Evolutionary conservation across 805 yeast genomes (phyloP).

Genomic region (Schwanniomyces yamadae): DNA sequence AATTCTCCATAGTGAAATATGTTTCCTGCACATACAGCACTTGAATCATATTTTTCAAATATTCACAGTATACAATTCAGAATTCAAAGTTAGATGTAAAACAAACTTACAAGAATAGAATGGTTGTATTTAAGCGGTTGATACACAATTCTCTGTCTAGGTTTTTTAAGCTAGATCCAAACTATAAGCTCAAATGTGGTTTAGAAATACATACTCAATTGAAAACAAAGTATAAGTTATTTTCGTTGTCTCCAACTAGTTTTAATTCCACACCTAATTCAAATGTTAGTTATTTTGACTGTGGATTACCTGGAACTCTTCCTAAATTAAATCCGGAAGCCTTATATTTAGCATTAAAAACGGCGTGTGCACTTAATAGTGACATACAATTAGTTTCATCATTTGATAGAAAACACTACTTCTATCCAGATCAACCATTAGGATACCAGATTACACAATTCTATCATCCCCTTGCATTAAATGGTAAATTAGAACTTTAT

Average conservation of each 20-base stretch:
- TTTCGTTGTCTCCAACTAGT: constrained; percentile 54
- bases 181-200: constrained; percentile 66
- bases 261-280: constrained; percentile 62
- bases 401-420: constrained; percentile 93
- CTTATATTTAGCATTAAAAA: constrained; percentile 62
- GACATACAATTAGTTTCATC: constrained; percentile 54
- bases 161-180: constrained; percentile 15
- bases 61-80: too few species aligned
- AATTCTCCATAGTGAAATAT: too few species aligned
- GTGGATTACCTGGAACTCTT: constrained; percentile 89
- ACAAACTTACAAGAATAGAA: too few species aligned
- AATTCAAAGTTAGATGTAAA: too few species aligned
- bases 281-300: constrained; percentile 73
- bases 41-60: too few species aligned
- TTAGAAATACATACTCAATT: constrained; percentile 92
- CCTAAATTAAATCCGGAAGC: constrained; percentile 80
- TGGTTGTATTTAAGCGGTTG: constrained; percentile 6
- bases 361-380: constrained; percentile 70
- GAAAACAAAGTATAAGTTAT: constrained; percentile 69
- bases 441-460: constrained; percentile 96
- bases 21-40: too few species aligned
- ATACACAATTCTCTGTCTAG: constrained; percentile 3
- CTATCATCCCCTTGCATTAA: constrained; percentile 70
- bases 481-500: constrained; percentile 56
- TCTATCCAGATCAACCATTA: constrained; percentile 93